These are phyloP conservation scores for Aspergillus japonicus DNA, from an alignment of 2,329 filamentous ascomycete genomes.

Conservation along the genomic window DNA sequence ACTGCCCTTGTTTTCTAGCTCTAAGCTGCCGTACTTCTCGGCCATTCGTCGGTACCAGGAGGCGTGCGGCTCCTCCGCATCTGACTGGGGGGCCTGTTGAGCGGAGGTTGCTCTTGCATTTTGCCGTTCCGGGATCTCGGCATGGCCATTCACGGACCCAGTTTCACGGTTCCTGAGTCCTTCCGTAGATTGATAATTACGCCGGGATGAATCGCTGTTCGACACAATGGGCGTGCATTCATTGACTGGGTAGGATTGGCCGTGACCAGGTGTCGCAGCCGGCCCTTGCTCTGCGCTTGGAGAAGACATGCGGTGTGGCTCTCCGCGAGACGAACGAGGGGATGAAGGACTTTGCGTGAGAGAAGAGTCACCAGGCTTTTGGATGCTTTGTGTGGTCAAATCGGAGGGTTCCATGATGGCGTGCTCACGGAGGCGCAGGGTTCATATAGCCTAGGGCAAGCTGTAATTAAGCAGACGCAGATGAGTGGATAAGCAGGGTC, in stretches of 20 bases:
- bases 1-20: conserved; percentile 66
- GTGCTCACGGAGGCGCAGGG: conserved; percentile 27
- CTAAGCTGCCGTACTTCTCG: conserved; percentile 62
- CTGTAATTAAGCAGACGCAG: conserved; percentile 1
- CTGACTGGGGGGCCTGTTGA: conserved; percentile 6
- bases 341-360: conserved; percentile 26
- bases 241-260: conserved; percentile 18
- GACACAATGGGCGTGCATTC: conserved; percentile 37
- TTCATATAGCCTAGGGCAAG: conserved; percentile 8
- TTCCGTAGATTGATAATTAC: conserved; percentile 36
- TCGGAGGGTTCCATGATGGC: conserved; percentile 37
- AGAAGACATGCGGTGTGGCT: conserved; percentile 24
- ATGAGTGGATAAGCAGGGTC: conserved; percentile 10
- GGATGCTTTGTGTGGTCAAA: conserved; percentile 24
- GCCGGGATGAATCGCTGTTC: conserved; percentile 21
- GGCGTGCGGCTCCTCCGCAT: conserved; percentile 17
- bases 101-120: conserved; percentile 3
- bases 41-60: conserved; percentile 50
- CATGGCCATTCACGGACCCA: conserved; percentile 12
- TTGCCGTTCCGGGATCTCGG: conserved; percentile 12
- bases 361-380: conserved; percentile 20
- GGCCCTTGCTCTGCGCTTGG: conserved; percentile 21
- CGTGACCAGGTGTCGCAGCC: conserved; percentile 20
- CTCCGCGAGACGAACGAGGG: conserved; percentile 15
- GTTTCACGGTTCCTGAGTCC: conserved; percentile 19